These are phyloP conservation scores for Apophysomyces ossiformis DNA, from an alignment of 371 early-diverging fungal genomes.

Conservation along the genomic window DNA sequence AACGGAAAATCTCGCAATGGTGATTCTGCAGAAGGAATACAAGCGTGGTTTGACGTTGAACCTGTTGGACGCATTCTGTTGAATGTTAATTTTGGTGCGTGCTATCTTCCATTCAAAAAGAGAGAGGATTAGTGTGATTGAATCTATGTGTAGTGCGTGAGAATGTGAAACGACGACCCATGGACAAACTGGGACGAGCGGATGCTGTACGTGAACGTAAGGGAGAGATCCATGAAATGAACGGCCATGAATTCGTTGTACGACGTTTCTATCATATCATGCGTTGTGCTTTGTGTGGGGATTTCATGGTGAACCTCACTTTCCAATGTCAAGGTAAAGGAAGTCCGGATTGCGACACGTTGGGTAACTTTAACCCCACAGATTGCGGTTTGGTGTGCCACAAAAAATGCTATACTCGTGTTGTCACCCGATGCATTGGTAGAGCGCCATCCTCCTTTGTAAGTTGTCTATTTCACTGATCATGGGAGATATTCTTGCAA, in stretches of 20 bases:
- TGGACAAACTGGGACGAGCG: conserved; percentile 82
- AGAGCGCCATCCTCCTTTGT: conserved; percentile 59
- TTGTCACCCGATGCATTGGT: conserved; percentile 92
- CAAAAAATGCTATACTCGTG: conserved; percentile 84
- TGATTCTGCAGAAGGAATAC: conserved; percentile 60
- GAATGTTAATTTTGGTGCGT: conserved; percentile 78
- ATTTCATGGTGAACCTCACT: conserved; percentile 87
- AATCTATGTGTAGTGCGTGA: conserved; percentile 34
- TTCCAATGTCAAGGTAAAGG: conserved; percentile 88
- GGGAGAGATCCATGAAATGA: conserved; percentile 79
- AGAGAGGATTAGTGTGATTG: too few species aligned
- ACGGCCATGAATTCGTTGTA: conserved; percentile 91
- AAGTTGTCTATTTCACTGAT: conserved; percentile 59
- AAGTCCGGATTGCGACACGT: background rate
- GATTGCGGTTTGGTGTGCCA: conserved; percentile 97
- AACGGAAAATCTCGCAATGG: background rate
- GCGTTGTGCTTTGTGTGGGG: conserved; percentile 94
- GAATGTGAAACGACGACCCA: conserved; percentile 59
- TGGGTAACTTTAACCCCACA: conserved; percentile 15
- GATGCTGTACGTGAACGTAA: conserved; percentile 88
- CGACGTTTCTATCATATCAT: conserved; percentile 91
- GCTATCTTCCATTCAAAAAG: background rate
- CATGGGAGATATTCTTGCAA: too few species aligned
- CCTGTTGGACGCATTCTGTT: conserved; percentile 87
- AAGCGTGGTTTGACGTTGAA: conserved; percentile 91